Base-by-base conservation (phyloP, 257 asterid genomes). In the Knoxia roxburghii region DNA sequence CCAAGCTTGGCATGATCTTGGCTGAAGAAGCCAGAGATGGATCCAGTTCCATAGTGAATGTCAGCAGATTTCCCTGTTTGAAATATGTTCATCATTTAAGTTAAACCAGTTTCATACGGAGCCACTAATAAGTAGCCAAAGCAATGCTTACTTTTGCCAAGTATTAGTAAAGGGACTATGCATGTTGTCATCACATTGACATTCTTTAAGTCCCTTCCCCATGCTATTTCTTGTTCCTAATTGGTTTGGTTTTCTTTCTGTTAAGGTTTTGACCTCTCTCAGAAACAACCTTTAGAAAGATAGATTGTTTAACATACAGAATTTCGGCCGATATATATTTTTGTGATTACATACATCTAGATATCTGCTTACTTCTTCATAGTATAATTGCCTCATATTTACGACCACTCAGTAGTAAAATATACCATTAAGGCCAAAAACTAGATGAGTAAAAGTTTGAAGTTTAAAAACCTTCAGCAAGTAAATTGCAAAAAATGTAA, bases 11-110 rank as follows among this genome's bases (percentile, higher is more conserved):
- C 75, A 69, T 71, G 15, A 77, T 90, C 97, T 68, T 83, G 79
- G 77, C 97, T 90, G 81, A 90, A 90, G 77, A 82, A 88, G 61
- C 97, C 97, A 13, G 97, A 79, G 77, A 90, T 90, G 45, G 97
- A 84, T 78, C 97, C 97, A 79, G 95, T 85, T 64, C 97, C 97
- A 77, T 90, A 90, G 26, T 72, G 89, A 74, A 90, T 90, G 65
- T 88, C 84, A 77, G 95, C 92, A 73, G 93, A 80, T 84, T 85
- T 90, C 61, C 97, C 97, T 90, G 77, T 68, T 72, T 24, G 53
- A 72, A 52, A 65, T 75, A n/a, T 49, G 56, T 61, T 23, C 39
- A 45, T 8, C 48, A 50, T 7, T 26, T 49, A 40, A 51, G 14
- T 30, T 64, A 33, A 46, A 14, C 43, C 45, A 56, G 24, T 3